phyloP scores from a whole-genome alignment of 306 rosid species.

The Alnus glutinosa region DNA sequence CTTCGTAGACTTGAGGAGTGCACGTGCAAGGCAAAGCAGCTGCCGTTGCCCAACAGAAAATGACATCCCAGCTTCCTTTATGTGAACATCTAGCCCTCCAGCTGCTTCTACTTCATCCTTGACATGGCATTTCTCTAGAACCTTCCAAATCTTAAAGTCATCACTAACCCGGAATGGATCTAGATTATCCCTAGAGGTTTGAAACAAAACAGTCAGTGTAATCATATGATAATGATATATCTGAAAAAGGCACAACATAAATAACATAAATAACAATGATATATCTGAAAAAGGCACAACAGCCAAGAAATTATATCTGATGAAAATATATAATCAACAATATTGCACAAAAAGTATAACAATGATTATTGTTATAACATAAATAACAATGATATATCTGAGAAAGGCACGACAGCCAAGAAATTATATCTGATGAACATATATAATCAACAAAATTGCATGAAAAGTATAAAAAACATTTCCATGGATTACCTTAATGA shows the following conservation, averaged over 20 bases:
- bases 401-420: no score
- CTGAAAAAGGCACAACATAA: no score
- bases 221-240: neutral
- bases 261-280: neutral
- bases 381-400: neutral
- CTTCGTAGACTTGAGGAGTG: constrained; percentile 86
- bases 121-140: constrained; percentile 79
- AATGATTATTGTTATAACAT: no score
- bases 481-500: constrained; percentile 60
- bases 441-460: constrained; percentile 15
- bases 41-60: constrained; percentile 95
- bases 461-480: constrained; percentile 8
- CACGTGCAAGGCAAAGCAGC: constrained; percentile 96
- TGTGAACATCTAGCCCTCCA: constrained; percentile 74
- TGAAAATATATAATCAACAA: constrained; percentile 7
- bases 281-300: constrained; percentile 1
- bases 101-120: constrained; percentile 76
- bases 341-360: constrained; percentile 10
- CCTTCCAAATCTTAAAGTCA: constrained; percentile 74
- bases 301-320: neutral
- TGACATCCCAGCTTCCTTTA: constrained; percentile 71
- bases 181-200: constrained; percentile 68
- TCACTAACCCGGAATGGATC: constrained; percentile 70
- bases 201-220: neutral
- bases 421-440: neutral